Base-by-base conservation (phyloP, 192 early-diverging fungal genomes). In the Chytriomyces hyalinus region DNA sequence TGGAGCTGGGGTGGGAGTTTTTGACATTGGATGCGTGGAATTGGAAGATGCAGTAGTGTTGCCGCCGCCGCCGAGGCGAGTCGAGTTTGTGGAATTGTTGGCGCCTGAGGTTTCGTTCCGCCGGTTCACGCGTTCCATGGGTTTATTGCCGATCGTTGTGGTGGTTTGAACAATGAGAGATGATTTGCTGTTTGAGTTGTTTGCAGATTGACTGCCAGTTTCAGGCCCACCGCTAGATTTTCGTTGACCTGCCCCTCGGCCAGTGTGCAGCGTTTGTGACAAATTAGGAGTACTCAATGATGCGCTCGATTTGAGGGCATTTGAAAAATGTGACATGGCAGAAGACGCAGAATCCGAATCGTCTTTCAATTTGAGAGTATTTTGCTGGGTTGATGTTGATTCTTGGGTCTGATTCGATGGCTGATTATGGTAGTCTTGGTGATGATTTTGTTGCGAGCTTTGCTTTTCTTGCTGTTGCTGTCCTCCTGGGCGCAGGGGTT, bases 91-190 rank as follows among this genome's bases (percentile, higher is more conserved):
- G 67, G 24, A 22, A 3, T 69, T n/a, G 47, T 43, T 13, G 8
- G 22, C 10, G 74, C n/a, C 15, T 13, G 10, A 9, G 6, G 45
- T 49, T 65, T 20, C 70, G 45, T 17, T 60, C 22, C 45, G 22
- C 22, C 60, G 68, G 28, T 59, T 78, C 17, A 64, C 62, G 65
- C 63, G 63, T 28, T 67, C 64, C 6, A 67, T 66, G 24, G 51
- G 26, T 13, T 10, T 51, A 17, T 49, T 57, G 53, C 53, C 53
- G 53, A 20, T n/a, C 15, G 53, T n/a, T 13, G 53, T 20, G 53
- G 53, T 57, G 13, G 53, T 57, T 13, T 64, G 62, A 7, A 17
- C 62, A 11, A 26, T 24, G 10, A 28, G 62, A 50, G 50, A 17
- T 67, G 17, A 13, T 67, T 67, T 67, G 65, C 44, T 47, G 68